phyloP scores from a whole-genome alignment of 1,284 basidiomycete genomes.

The Neonothopanus nambi region DNA sequence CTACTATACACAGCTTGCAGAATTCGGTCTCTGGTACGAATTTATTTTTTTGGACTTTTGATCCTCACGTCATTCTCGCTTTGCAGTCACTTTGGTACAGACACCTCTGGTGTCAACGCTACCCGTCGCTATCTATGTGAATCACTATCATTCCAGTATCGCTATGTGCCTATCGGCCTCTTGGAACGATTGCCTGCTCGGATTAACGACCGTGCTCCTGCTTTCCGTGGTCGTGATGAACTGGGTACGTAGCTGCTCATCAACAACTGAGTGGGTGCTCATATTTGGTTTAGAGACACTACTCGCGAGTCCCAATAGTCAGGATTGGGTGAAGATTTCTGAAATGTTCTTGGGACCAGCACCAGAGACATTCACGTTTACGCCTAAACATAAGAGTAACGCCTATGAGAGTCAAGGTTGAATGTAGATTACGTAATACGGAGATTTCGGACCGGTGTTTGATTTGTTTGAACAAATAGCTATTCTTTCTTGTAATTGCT shows the following conservation, averaged over 20 bases:
- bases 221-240: conserved; percentile 84
- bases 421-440: too few relatives aligned
- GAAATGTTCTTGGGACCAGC: conserved; percentile 82
- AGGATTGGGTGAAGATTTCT: conserved; percentile 95
- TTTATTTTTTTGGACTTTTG: conserved; percentile 2
- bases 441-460: too few relatives aligned
- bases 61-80: conserved; percentile 1
- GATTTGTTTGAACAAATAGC: too few relatives aligned
- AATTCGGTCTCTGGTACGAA: conserved; percentile 71
- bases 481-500: too few relatives aligned
- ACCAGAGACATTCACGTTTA: conserved; percentile 48
- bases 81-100: conserved; percentile 83
- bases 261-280: neutral
- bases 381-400: conserved; percentile 56
- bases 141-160: conserved; percentile 91
- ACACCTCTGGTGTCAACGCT: conserved; percentile 90
- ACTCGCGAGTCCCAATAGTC: conserved; percentile 76
- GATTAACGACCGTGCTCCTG: conserved; percentile 90
- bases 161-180: conserved; percentile 92
- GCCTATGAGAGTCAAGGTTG: conserved; percentile 48
- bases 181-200: conserved; percentile 82
- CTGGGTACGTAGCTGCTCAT: conserved; percentile 50
- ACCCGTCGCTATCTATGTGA: conserved; percentile 94
- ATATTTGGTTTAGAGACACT: conserved; percentile 64
- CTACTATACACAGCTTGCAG: conserved; percentile 64